Conservation (phyloP, 768 basidiomycete genomes). For the Coprinellus micaceus region DNA sequence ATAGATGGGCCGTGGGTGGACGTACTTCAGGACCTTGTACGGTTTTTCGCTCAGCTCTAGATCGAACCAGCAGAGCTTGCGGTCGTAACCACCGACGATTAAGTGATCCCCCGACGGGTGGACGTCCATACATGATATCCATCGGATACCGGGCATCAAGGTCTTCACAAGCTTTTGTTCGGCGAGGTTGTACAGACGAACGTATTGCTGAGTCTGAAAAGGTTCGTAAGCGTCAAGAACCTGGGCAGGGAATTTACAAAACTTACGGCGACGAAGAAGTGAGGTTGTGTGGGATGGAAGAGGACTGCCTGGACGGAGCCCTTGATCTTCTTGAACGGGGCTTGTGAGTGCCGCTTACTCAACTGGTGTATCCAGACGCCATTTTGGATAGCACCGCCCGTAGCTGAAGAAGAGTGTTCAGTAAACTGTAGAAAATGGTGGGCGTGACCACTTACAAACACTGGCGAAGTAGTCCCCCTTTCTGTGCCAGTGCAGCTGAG, state of each 20-base stretch:
- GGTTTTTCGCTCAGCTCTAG: slow-evolving; percentile 94
- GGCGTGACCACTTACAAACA: slow-evolving; percentile 65
- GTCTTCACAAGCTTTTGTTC: slow-evolving; percentile 93
- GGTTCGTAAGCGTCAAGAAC: slow-evolving; percentile 11
- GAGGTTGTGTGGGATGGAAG: slow-evolving; percentile 92
- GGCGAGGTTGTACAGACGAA: slow-evolving; percentile 90
- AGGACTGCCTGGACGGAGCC: slow-evolving; percentile 86
- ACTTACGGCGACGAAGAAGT: slow-evolving; percentile 96
- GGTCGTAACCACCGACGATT: slow-evolving; percentile 96
- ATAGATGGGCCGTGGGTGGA: slow-evolving; percentile 10
- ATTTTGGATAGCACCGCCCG: slow-evolving; percentile 66
- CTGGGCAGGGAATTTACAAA: neutral
- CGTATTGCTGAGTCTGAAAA: slow-evolving; percentile 88
- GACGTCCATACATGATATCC: slow-evolving; percentile 97
- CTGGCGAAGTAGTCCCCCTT: slow-evolving; percentile 94
- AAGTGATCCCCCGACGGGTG: slow-evolving; percentile 96
- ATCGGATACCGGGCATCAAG: slow-evolving; percentile 89
- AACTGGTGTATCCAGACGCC: slow-evolving; percentile 96
- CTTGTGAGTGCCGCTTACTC: slow-evolving; percentile 90
- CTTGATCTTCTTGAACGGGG: slow-evolving; percentile 94
- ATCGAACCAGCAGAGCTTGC: slow-evolving; percentile 98
- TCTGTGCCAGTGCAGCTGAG: slow-evolving; percentile 88
- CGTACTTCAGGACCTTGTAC: slow-evolving; percentile 90
- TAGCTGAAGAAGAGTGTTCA: slow-evolving; percentile 30
- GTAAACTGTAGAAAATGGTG: slow-evolving; percentile 8